phyloP scores from a whole-genome alignment of 306 rosid species.

The Cicer pinnatifidum region DNA sequence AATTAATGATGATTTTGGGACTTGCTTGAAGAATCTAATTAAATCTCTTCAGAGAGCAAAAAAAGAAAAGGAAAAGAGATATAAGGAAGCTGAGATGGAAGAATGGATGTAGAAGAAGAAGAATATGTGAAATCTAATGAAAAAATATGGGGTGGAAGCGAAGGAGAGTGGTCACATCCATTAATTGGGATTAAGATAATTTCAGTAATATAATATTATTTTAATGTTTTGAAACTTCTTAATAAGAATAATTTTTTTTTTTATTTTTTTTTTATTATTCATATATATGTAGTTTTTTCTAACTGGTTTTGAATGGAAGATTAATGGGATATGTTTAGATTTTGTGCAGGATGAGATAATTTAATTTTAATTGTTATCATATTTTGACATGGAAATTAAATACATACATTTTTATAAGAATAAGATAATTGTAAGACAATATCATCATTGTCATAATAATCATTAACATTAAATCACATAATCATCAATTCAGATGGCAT shows the following conservation, averaged over 20 bases:
- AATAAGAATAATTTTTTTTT: neutral
- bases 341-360: neutral
- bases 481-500: neutral
- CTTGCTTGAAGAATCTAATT: conserved; percentile 54
- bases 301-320: neutral
- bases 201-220: neutral
- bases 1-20: conserved; percentile 27
- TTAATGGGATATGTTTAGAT: neutral
- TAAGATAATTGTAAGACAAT: too few species aligned
- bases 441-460: too few species aligned
- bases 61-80: conserved; percentile 16
- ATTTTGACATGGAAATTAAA: too few species aligned
- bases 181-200: neutral
- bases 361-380: too few species aligned
- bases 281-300: neutral
- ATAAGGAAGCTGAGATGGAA: conserved; percentile 42
- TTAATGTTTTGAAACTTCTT: neutral
- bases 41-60: conserved; percentile 35
- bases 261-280: neutral
- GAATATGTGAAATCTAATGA: conserved; percentile 15
- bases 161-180: neutral
- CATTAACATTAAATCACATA: neutral
- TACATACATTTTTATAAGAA: too few species aligned
- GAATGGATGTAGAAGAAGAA: neutral
- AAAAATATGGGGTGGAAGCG: conserved; percentile 10